Conservation (phyloP, 306 rosid genomes). For the Lathyrus oleraceus region DNA sequence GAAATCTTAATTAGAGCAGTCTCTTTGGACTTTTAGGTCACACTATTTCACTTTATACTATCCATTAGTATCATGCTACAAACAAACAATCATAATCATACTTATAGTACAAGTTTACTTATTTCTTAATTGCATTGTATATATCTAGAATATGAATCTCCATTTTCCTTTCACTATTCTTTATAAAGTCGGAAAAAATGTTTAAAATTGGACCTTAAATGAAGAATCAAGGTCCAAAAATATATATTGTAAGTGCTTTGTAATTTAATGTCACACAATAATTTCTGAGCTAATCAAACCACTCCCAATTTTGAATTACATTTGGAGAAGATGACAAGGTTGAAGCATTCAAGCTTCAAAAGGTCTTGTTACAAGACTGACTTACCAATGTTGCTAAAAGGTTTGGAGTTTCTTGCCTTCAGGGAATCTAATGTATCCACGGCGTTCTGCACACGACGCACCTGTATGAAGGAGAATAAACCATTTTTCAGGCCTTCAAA, state of each 20-base stretch:
- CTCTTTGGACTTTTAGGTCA: slow-evolving; percentile 26
- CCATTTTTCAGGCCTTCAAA: slow-evolving; percentile 24
- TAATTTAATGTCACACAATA: slow-evolving; percentile 8
- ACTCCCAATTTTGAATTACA: slow-evolving; percentile 55
- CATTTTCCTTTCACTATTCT: neutral
- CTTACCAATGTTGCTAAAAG: slow-evolving; percentile 45
- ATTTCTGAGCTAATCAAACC: slow-evolving; percentile 45
- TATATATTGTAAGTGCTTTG: slow-evolving; percentile 29
- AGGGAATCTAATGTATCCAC: slow-evolving; percentile 69
- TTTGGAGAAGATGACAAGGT: slow-evolving; percentile 48
- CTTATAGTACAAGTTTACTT: neutral
- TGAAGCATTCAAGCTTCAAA: slow-evolving; percentile 59
- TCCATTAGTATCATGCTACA: neutral
- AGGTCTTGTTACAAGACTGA: slow-evolving; percentile 59
- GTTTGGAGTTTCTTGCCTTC: slow-evolving; percentile 61
- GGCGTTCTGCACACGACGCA: slow-evolving; percentile 67
- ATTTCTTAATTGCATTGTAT: neutral
- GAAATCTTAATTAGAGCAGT: slow-evolving; percentile 1
- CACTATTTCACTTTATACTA: neutral
- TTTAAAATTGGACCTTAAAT: slow-evolving; percentile 27
- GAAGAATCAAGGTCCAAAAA: slow-evolving; percentile 25
- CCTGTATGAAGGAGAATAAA: slow-evolving; percentile 48
- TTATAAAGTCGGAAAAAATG: slow-evolving; percentile 3
- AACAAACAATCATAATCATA: neutral
- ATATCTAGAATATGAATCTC: slow-evolving; percentile 10